Base-by-base conservation (phyloP, 192 early-diverging fungal species). In the Rhizophagus prolifer region DNA sequence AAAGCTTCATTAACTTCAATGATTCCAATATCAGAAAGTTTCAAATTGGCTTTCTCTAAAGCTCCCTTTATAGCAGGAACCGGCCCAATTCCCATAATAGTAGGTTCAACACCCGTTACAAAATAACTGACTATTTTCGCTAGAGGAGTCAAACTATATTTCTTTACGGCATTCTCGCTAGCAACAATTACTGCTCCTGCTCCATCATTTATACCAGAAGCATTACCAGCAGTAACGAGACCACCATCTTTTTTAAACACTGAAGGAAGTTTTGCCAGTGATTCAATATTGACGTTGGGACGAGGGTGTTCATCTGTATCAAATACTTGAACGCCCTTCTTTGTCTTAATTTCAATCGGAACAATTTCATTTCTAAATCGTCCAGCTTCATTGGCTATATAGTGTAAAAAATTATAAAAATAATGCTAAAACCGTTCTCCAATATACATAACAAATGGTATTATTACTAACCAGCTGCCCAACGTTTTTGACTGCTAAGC, bases 1-100 rank as follows among this genome's bases (percentile, higher is more conserved):
- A 99, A 99, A n/a, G 97, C 97, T 86, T 99, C 97, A 83, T 99
- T 99, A 82, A 99, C 93, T 84, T 99, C 97, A 70, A 97, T 83
- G 19, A 97, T 79, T 70, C 91, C 92, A 89, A 99, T 97, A 79
- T 98, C 92, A 64, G 88, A 88, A 62, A 98, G 79, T 16, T 82
- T 74, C 67, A 97, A 82, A 21, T 90, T 90, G 59, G 96, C 93
- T 79, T 89, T 88, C 77, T 90, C 92, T 75, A 99, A 88, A 14
- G 92, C 96, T 13, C 88, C 91, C 31, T 88, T 86, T 76, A 97
- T 96, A 74, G 97, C 95, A 16, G 92, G 90, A 60, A 95, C 96
- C 14, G 97, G 97, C 23, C 97, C 97, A 72, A 97, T 95, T 85
- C 96, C 96, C 95, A 98, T 97, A 85, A 97, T 92, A 60, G 85